Conservation (phyloP, 495 filamentous ascomycete genomes). For the Penicillium herquei region DNA sequence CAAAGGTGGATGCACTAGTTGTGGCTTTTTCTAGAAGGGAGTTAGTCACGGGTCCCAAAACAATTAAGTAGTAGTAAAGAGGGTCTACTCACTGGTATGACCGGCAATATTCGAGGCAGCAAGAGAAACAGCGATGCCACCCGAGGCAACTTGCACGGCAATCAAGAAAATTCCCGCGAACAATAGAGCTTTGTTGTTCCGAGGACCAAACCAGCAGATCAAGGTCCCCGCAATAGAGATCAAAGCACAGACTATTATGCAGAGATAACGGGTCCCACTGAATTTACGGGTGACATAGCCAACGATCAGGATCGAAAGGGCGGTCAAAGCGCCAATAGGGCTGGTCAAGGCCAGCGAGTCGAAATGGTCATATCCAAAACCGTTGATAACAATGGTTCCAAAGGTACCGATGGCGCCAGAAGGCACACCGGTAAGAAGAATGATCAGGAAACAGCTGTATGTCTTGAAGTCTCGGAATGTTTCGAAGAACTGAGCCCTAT, state of each 20-base stretch:
- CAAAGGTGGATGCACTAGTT: slow-evolving; percentile 6
- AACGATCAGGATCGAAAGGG: slow-evolving; percentile 2
- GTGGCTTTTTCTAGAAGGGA: slow-evolving; percentile 1
- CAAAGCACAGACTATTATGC: slow-evolving; percentile 3
- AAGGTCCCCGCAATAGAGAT: slow-evolving; percentile 1
- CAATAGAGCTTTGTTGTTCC: slow-evolving; percentile 1
- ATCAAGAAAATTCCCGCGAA: slow-evolving; percentile 5
- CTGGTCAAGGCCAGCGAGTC: slow-evolving; percentile 4
- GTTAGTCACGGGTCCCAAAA: background rate
- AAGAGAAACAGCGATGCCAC: slow-evolving; percentile 3
- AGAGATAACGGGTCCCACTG: background rate
- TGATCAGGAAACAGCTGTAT: slow-evolving; percentile 2
- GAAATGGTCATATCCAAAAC: slow-evolving; percentile 4
- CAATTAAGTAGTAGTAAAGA: background rate
- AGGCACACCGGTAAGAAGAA: slow-evolving; percentile 2
- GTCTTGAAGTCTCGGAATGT: slow-evolving; percentile 3
- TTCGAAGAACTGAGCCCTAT: slow-evolving; percentile 2
- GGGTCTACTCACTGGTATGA: slow-evolving; percentile 1
- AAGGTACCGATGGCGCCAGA: slow-evolving; percentile 5
- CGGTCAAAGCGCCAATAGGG: slow-evolving; percentile 2
- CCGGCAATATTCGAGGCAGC: slow-evolving; percentile 6
- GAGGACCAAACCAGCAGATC: slow-evolving; percentile 6
- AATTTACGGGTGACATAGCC: slow-evolving; percentile 3
- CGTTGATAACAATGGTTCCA: slow-evolving; percentile 5
- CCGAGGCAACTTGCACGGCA: slow-evolving; percentile 4